Conservation (phyloP, 2,329 filamentous ascomycete genomes). For the Sporothrix dimorphospora region DNA sequence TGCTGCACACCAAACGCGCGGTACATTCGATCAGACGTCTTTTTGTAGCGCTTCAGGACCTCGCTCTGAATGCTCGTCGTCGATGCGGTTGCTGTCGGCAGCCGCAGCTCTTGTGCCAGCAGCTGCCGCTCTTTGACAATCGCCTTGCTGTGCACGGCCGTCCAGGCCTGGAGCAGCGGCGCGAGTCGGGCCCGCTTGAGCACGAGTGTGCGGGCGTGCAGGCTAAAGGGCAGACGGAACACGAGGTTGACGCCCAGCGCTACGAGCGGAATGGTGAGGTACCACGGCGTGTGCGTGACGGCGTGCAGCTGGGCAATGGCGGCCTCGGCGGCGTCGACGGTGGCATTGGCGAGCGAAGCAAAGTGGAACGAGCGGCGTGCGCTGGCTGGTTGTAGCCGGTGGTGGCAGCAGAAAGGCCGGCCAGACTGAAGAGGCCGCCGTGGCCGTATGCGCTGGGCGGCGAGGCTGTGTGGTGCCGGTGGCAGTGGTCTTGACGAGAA, state of each 20-base stretch:
- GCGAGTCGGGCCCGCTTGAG: slow-evolving; percentile 39
- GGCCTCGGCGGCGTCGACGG: slow-evolving; percentile 48
- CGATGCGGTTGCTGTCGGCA: not conserved
- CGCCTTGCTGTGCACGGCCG: slow-evolving; percentile 37
- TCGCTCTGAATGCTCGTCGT: slow-evolving; percentile 31
- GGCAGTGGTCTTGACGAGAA: not conserved
- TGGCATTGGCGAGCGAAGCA: slow-evolving; percentile 34
- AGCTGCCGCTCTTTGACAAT: slow-evolving; percentile 31
- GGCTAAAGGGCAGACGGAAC: slow-evolving; percentile 52
- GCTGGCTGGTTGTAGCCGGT: not conserved
- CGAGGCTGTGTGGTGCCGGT: not conserved
- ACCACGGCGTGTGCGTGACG: slow-evolving; percentile 55
- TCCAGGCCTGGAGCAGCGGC: slow-evolving; percentile 44
- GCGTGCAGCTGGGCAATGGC: slow-evolving; percentile 50
- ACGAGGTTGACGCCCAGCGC: slow-evolving; percentile 46
- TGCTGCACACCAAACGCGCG: slow-evolving; percentile 47
- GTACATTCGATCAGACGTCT: slow-evolving; percentile 36
- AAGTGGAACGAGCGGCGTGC: slow-evolving; percentile 26
- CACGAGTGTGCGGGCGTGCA: slow-evolving; percentile 44
- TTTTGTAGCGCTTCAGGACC: slow-evolving; percentile 38
- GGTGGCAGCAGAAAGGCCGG: not conserved
- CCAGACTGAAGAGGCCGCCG: not conserved
- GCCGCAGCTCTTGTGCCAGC: slow-evolving; percentile 27
- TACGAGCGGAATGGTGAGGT: slow-evolving; percentile 56
- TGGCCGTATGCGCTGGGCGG: not conserved